phyloP scores from a whole-genome alignment of 352 stramenopile species.

The Pythium aphanidermatum region DNA sequence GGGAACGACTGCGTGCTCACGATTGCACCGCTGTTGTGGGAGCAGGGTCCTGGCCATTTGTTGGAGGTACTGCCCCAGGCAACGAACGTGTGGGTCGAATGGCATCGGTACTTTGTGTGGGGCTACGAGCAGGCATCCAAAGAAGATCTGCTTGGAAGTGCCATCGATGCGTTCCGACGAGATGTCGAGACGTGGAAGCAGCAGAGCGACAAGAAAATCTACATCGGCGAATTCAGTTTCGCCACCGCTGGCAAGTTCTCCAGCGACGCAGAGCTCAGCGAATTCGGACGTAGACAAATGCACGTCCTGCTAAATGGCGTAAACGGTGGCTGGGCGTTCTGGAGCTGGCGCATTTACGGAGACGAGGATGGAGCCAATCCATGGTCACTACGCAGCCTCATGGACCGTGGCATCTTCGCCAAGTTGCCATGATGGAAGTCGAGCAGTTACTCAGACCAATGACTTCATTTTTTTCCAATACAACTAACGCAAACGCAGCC shows the following conservation, averaged over 20 bases:
- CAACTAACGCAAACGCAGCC: conserved; percentile 24
- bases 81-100: conserved; percentile 81
- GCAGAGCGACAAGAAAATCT: conserved; percentile 29
- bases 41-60: conserved; percentile 41
- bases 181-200: conserved; percentile 35
- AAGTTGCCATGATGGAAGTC: too few relatives aligned
- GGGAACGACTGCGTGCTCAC: conserved; percentile 61
- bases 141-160: conserved; percentile 34
- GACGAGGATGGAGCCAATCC: conserved; percentile 51
- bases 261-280: conserved; percentile 34
- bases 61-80: conserved; percentile 49
- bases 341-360: conserved; percentile 64
- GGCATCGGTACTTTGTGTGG: conserved; percentile 82
- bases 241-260: conserved; percentile 55
- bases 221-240: conserved; percentile 62
- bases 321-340: conserved; percentile 65
- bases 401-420: conserved; percentile 16
- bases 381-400: conserved; percentile 15
- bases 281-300: conserved; percentile 41
- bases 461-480: conserved; percentile 26
- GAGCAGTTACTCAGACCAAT: conserved; percentile 40
- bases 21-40: conserved; percentile 42
- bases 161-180: conserved; percentile 40
- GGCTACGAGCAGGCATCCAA: conserved; percentile 59
- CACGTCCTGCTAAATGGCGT: conserved; percentile 43